These are phyloP conservation scores for Rugonectria rugulosa DNA, from an alignment of 2,329 filamentous ascomycete species.

Conservation along the genomic window DNA sequence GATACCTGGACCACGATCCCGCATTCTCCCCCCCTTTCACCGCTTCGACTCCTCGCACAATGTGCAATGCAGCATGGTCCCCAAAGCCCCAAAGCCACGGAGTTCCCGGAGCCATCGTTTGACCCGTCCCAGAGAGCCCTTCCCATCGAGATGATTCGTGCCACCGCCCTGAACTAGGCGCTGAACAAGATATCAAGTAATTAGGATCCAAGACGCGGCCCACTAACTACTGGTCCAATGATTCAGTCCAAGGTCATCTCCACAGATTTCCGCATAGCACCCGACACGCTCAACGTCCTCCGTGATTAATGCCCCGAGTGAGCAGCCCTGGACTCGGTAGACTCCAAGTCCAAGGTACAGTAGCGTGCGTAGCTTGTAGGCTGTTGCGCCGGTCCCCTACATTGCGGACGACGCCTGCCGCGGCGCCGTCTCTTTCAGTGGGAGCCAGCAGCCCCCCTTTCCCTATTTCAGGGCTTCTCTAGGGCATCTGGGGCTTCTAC, in stretches of 20 bases:
- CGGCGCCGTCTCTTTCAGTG: background rate
- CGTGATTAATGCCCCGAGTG: slow-evolving; percentile 7
- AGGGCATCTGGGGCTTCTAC: background rate
- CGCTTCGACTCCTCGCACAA: no score
- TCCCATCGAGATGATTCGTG: background rate
- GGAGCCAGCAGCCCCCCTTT: background rate
- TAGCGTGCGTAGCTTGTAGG: background rate
- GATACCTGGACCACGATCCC: no score
- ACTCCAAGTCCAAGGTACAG: background rate
- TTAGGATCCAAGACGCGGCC: no score
- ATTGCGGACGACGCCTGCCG: background rate
- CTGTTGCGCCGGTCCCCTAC: background rate
- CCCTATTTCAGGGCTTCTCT: background rate
- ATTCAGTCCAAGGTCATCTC: no score
- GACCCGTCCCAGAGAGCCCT: background rate
- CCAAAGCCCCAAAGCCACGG: no score
- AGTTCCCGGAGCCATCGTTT: slow-evolving; percentile 6
- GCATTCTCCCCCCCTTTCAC: background rate
- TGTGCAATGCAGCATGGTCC: no score
- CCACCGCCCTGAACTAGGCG: slow-evolving; percentile 2
- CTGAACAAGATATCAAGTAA: background rate
- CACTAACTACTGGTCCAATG: slow-evolving; percentile 2
- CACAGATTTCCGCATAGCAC: background rate
- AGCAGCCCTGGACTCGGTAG: background rate
- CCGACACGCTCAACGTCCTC: no score